Evolutionary conservation across 805 yeast species (phyloP), one percentile per base, ranked within the genome.

Genomic region (Debaryomyces tyrocola): DNA sequence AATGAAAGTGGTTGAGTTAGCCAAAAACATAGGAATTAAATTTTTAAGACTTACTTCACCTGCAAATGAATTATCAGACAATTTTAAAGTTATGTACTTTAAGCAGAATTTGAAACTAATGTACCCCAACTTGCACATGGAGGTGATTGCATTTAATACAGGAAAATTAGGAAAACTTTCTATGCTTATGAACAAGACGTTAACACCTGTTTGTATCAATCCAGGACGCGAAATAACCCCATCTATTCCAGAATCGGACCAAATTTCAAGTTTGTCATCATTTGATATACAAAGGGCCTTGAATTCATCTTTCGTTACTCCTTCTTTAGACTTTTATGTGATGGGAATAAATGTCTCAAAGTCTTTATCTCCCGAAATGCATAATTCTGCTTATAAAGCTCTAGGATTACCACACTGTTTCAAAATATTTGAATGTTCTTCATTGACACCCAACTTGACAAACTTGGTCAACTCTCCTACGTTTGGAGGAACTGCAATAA

Each of bases 401-500:
- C 21, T 55, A 21, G 59, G 59, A 3, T 44, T 55, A 11, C 47
- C 54, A 4, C 51, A 55, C 42, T 24, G 36, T 4, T 47, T 40
- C 40, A 36, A 20, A 3, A 38, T 43, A 6, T 44, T 41, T 33
- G 51, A 53, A 41, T 47, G 58, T 35, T 37, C 48, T 11, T 36
- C 46, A n/a, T 24, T 48, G 31, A 28, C 33, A 18, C 40, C 43
- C 12, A 31, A 31, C 17, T 24, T 53, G 11, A 14, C 41, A 28
- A 36, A 31, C 2, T 33, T 55, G 6, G 40, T 48, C 6, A 40
- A 43, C 31, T 43, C 46, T 12, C 53, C 52, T 20, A 37, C 46
- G 31, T 55, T 55, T 44, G 56, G 57, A 12, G 58, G 58, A 3
- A 46, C 58, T 3, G 48, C 46, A 20, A 43, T 55, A 5, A 40